These are phyloP conservation scores for Hansenula lynferdii DNA, from an alignment of 1,139 yeast species.

Conservation along the genomic window DNA sequence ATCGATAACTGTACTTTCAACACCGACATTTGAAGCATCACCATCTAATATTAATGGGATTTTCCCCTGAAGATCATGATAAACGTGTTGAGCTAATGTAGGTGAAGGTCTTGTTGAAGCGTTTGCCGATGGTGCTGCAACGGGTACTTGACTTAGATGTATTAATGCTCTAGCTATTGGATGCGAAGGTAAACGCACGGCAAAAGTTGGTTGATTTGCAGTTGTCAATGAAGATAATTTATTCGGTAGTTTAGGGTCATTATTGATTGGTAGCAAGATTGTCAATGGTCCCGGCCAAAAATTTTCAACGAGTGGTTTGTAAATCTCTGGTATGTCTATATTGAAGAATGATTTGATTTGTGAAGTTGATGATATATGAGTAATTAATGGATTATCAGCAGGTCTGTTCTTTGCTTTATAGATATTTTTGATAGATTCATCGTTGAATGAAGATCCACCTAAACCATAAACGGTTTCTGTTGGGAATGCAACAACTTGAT, in stretches of 20 bases:
- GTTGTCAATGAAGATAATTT: conserved; percentile 74
- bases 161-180: conserved; percentile 90
- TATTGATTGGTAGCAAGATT: conserved; percentile 64
- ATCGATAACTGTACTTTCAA: conserved; percentile 91
- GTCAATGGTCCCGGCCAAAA: conserved; percentile 99
- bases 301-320: conserved; percentile 52
- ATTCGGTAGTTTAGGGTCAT: conserved; percentile 29
- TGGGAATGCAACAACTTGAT: conserved; percentile 82
- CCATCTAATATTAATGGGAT: conserved; percentile 92
- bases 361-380: conserved; percentile 75
- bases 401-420: conserved; percentile 91
- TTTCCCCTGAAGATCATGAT: conserved; percentile 67
- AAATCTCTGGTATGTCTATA: conserved; percentile 57
- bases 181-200: conserved; percentile 83
- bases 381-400: conserved; percentile 88
- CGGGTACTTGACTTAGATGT: conserved; percentile 78
- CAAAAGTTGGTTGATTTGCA: conserved; percentile 84
- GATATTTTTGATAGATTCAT: conserved; percentile 68
- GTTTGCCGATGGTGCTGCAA: conserved; percentile 98
- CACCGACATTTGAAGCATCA: conserved; percentile 85
- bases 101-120: conserved; percentile 96
- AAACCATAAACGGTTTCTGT: conserved; percentile 97
- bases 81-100: conserved; percentile 81
- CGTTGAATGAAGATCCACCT: conserved; percentile 80
- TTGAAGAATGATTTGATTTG: conserved; percentile 62